Conservation (phyloP, 1,284 basidiomycete genomes). For the Cutaneotrichosporon mucoides region DNA sequence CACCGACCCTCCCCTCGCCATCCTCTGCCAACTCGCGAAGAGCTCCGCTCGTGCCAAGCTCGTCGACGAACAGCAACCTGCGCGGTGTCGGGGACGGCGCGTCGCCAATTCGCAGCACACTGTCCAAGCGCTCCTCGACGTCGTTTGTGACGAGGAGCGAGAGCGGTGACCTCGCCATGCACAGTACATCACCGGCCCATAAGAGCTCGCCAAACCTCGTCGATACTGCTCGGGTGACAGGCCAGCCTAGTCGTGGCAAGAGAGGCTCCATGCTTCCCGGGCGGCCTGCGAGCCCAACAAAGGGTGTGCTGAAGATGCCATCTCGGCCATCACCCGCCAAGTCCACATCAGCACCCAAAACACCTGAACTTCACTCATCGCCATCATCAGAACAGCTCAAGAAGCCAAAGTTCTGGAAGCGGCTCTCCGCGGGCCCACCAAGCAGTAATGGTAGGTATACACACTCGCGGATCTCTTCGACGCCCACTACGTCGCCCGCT, state of each 20-base stretch:
- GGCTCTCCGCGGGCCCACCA: slow-evolving; percentile 4
- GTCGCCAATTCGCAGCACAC: not conserved
- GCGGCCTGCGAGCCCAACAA: not conserved
- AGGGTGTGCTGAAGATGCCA: not conserved
- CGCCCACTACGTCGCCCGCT: not conserved
- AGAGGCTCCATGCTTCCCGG: not conserved
- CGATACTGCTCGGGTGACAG: not conserved
- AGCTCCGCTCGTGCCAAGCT: not conserved
- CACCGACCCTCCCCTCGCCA: slow-evolving; percentile 7
- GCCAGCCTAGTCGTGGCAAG: not conserved
- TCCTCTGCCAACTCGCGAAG: not conserved
- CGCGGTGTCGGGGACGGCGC: not conserved
- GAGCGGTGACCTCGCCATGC: slow-evolving; percentile 1
- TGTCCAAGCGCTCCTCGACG: slow-evolving; percentile 6
- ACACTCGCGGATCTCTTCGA: not conserved
- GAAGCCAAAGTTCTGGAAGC: slow-evolving; percentile 12
- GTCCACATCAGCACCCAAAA: not conserved
- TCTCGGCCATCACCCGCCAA: not conserved
- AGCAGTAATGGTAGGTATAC: not conserved
- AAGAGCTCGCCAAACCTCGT: slow-evolving; percentile 13
- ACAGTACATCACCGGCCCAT: slow-evolving; percentile 6
- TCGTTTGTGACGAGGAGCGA: slow-evolving; percentile 4
- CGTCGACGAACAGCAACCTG: not conserved
- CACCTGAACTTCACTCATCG: slow-evolving; percentile 2
- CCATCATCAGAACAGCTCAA: slow-evolving; percentile 8